These are phyloP conservation scores for Vitis cinerea DNA, from an alignment of 164 flowering plant species.

Conservation along the genomic window DNA sequence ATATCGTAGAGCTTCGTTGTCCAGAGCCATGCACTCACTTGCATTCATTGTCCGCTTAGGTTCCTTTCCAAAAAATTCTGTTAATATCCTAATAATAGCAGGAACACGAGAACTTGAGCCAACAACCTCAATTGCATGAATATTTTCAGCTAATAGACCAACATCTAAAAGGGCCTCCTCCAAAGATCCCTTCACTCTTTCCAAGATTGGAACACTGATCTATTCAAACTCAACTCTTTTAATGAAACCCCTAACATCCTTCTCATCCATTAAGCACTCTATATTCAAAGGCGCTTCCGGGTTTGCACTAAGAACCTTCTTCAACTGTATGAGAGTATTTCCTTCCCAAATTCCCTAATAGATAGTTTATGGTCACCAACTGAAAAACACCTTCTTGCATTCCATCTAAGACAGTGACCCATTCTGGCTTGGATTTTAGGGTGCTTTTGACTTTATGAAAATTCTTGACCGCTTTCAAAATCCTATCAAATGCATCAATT, in stretches of 20 bases:
- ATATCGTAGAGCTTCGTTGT: too few species aligned
- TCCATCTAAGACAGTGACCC: too few species aligned
- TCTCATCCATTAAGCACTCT: constrained; percentile 98
- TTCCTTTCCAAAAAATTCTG: constrained; percentile 84
- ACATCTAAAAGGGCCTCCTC: constrained; percentile 80
- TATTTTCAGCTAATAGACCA: constrained; percentile 55
- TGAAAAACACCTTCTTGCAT: too few species aligned
- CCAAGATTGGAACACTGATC: constrained; percentile 72
- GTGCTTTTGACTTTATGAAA: constrained; percentile 55
- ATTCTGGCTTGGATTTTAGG: constrained; percentile 6
- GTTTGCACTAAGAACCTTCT: constrained; percentile 89
- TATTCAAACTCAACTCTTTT: constrained; percentile 87
- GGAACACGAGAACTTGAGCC: constrained; percentile 92
- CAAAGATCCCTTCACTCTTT: constrained; percentile 75
- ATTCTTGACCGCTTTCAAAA: constrained; percentile 92
- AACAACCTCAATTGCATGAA: constrained; percentile 82
- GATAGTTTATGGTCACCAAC: too few species aligned
- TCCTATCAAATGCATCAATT: constrained; percentile 73
- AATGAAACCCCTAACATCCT: constrained; percentile 79
- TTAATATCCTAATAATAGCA: constrained; percentile 73
- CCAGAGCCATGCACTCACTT: constrained; percentile 77
- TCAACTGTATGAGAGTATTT: constrained; percentile 44
- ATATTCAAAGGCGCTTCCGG: constrained; percentile 84
- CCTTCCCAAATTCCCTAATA: not conserved
- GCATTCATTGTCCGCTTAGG: constrained; percentile 96